A percentile compares a stretch with the other conserved stretches of the same genome.
These are phyloP conservation scores for Coemansia reversa DNA, from an alignment of 192 early-diverging fungal genomes.

Conservation along the genomic window DNA sequence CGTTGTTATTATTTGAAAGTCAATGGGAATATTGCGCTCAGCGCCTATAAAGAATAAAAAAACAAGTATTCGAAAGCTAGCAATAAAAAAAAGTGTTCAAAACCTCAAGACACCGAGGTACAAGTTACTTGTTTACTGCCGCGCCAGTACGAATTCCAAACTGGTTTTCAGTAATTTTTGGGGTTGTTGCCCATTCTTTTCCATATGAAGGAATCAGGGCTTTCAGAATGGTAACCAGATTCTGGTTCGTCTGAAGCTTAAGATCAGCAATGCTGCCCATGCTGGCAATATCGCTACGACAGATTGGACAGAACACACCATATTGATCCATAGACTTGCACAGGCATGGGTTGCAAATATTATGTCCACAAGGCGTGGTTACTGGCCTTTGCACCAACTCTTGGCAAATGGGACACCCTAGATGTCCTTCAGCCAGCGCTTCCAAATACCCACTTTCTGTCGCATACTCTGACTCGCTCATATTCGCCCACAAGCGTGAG, in stretches of 20 bases:
- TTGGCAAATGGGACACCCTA: conserved; percentile 49
- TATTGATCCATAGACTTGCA: conserved; percentile 26
- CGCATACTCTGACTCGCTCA: conserved; percentile 10
- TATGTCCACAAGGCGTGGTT: conserved; percentile 48
- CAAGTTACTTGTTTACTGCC: neutral
- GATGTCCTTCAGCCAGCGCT: conserved; percentile 21
- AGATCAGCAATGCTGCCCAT: conserved; percentile 23
- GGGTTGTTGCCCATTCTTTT: conserved; percentile 13
- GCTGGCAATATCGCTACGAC: conserved; percentile 25
- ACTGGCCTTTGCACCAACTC: conserved; percentile 42
- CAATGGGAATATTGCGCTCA: no score
- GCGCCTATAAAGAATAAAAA: no score
- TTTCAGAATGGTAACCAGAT: conserved; percentile 31
- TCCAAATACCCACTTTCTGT: conserved; percentile 33
- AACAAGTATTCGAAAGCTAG: no score
- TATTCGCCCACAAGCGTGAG: conserved; percentile 34
- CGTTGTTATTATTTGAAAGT: no score
- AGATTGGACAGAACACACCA: conserved; percentile 41
- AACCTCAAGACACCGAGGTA: no score
- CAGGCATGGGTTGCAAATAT: conserved; percentile 42
- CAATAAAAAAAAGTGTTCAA: no score
- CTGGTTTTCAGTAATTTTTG: conserved; percentile 12
- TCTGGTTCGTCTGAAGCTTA: conserved; percentile 24
- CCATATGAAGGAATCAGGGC: conserved; percentile 47
- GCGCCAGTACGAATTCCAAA: conserved; percentile 16